Percentiles rank a stretch among this genome's conserved stretches.
Evolutionary conservation across 2,329 filamentous ascomycete genomes (phyloP).

Genomic region (Aureobasidium uvarum): DNA sequence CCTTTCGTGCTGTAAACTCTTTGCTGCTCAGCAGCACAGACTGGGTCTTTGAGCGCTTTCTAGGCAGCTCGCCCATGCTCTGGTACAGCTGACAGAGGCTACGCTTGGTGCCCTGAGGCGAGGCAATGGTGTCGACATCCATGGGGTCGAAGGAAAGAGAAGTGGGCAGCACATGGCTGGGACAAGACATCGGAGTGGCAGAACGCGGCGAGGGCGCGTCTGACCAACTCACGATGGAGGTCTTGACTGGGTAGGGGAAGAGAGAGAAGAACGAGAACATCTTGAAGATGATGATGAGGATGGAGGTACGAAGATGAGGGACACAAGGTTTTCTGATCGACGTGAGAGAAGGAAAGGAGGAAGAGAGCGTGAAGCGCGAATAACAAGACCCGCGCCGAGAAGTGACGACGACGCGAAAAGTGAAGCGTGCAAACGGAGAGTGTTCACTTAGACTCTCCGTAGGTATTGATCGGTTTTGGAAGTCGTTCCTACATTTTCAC

Average conservation of each 20-base stretch:
- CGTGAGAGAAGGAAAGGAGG: not conserved
- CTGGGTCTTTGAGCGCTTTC: not conserved
- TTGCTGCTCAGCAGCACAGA: not conserved
- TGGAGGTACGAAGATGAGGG: not conserved
- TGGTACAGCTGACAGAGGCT: not conserved
- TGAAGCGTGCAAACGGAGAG: not conserved
- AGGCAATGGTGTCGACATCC: not conserved
- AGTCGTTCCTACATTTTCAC: not conserved
- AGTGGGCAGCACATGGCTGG: not conserved
- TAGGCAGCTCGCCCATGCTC: not conserved
- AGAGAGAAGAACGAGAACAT: not conserved
- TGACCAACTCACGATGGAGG: not conserved
- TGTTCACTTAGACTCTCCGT: not conserved
- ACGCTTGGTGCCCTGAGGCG: slow-evolving; percentile 1
- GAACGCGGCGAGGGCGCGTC: not conserved
- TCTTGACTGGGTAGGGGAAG: not conserved
- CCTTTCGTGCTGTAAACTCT: not conserved
- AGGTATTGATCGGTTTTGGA: not conserved
- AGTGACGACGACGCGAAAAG: not conserved
- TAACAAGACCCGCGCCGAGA: not conserved
- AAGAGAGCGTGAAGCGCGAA: not conserved
- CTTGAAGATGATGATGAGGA: not conserved
- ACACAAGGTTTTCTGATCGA: not conserved
- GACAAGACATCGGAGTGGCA: not conserved
- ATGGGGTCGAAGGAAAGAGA: not conserved